These are phyloP conservation scores for Hyparrhenia diplandra DNA, from an alignment of 176 grass and related monocot species.

Conservation along the genomic window DNA sequence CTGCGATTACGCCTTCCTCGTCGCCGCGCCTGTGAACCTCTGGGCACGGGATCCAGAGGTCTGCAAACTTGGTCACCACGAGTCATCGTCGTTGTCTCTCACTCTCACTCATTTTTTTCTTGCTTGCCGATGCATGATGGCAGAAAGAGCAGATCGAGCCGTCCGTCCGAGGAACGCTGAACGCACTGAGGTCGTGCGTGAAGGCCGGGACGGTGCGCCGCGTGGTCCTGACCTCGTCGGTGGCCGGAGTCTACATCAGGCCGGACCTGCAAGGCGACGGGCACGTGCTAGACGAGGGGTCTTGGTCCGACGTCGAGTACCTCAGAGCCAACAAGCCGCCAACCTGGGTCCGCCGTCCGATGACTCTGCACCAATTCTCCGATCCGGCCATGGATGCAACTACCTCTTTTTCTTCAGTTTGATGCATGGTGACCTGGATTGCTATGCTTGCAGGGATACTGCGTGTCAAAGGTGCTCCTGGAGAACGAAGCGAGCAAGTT, in stretches of 20 bases:
- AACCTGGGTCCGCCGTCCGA: constrained; percentile 32
- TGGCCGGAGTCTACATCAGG: constrained; percentile 22
- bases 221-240: constrained; percentile 61
- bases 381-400: too few species aligned
- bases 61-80: not conserved
- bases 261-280: constrained; percentile 20
- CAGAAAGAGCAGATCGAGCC: constrained; percentile 60
- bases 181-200: constrained; percentile 60
- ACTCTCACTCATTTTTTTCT: too few species aligned
- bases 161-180: constrained; percentile 38
- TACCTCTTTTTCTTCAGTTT: too few species aligned
- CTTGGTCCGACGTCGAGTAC: constrained; percentile 58
- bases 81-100: not conserved
- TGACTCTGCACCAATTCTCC: not conserved
- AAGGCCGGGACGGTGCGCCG: constrained; percentile 52
- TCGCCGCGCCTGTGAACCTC: constrained; percentile 54
- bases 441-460: not conserved
- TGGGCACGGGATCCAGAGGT: not conserved
- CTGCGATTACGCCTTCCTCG: constrained; percentile 55
- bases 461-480: constrained; percentile 27
- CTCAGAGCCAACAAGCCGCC: constrained; percentile 20
- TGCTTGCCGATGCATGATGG: not conserved
- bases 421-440: too few species aligned
- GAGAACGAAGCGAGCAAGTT: constrained; percentile 36
- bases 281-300: not conserved